These are phyloP conservation scores for Tausonia pullulans DNA, from an alignment of 1,284 basidiomycete genomes.

Conservation along the genomic window DNA sequence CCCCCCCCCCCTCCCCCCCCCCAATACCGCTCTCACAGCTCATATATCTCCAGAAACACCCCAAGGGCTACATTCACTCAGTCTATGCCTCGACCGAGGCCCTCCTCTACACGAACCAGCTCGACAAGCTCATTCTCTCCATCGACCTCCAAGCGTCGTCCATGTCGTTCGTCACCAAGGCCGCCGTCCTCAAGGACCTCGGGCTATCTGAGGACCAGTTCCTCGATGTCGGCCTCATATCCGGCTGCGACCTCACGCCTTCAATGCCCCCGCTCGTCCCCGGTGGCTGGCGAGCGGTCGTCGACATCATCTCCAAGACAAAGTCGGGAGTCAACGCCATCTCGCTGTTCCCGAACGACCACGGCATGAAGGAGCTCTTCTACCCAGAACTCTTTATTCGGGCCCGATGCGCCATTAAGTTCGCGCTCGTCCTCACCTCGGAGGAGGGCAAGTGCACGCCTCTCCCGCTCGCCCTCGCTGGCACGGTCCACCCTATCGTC, in stretches of 20 bases:
- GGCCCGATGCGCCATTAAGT: constrained; percentile 84
- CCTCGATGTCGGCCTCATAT: constrained; percentile 82
- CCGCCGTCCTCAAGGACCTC: constrained; percentile 61
- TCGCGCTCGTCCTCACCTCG: constrained; percentile 77
- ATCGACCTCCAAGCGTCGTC: constrained; percentile 59
- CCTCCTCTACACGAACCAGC: constrained; percentile 69
- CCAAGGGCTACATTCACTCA: constrained; percentile 87
- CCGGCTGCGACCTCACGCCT: constrained; percentile 76
- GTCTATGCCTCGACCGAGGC: constrained; percentile 85
- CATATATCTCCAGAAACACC: constrained; percentile 86
- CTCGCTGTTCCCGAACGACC: constrained; percentile 63
- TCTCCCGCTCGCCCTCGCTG: constrained; percentile 63
- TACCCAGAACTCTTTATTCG: constrained; percentile 84
- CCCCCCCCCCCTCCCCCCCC: no score
- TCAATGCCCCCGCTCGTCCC: constrained; percentile 76
- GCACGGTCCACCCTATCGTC: constrained; percentile 36
- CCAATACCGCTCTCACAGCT: constrained; percentile 42
- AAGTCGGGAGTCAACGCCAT: constrained; percentile 74
- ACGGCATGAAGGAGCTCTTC: constrained; percentile 57
- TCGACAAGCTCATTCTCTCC: constrained; percentile 83
- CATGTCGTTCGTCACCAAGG: constrained; percentile 80
- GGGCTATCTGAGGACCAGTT: constrained; percentile 71
- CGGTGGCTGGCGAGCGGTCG: constrained; percentile 44
- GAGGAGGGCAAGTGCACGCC: constrained; percentile 76
- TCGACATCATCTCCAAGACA: constrained; percentile 81